Evolutionary conservation across 192 early-diverging fungal species (phyloP).

Genomic region (Entomortierella chlamydospora): DNA sequence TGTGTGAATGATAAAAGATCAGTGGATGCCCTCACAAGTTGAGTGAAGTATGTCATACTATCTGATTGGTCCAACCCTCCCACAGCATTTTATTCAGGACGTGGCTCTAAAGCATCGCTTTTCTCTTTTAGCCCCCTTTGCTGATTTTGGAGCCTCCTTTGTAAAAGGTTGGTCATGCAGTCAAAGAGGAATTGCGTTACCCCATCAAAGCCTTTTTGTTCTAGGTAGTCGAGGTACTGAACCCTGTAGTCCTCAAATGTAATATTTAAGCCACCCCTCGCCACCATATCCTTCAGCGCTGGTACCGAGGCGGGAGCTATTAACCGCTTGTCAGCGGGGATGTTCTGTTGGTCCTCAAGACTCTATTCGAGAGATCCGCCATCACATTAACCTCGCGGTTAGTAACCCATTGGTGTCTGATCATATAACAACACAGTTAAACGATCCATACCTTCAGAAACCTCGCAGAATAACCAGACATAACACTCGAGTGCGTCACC

Average conservation of each 20-base stretch:
- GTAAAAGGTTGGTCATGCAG: constrained; percentile 31
- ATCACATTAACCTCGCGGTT: not conserved
- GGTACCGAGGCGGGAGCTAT: constrained; percentile 16
- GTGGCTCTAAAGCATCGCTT: no score
- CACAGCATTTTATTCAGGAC: no score
- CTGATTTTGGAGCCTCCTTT: constrained; percentile 27
- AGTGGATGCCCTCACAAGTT: no score
- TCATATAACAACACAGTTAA: no score
- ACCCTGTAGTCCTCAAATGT: constrained; percentile 54
- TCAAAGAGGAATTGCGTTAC: constrained; percentile 51
- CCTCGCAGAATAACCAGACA: constrained; percentile 53
- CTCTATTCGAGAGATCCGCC: not conserved
- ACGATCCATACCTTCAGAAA: constrained; percentile 49
- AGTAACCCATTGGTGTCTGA: no score
- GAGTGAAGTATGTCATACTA: no score
- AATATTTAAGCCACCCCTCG: constrained; percentile 46
- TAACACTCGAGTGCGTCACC: constrained; percentile 52
- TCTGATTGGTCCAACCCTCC: no score
- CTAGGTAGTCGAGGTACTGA: constrained; percentile 54
- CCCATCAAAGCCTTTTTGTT: constrained; percentile 45
- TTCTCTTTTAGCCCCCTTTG: constrained; percentile 19
- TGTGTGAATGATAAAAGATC: no score
- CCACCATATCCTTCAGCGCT: constrained; percentile 21
- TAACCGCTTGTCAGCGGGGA: constrained; percentile 28
- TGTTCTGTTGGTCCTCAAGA: constrained; percentile 12